These are phyloP conservation scores for Yueomyces sp. DNA, from an alignment of 805 yeast species.

Conservation along the genomic window DNA sequence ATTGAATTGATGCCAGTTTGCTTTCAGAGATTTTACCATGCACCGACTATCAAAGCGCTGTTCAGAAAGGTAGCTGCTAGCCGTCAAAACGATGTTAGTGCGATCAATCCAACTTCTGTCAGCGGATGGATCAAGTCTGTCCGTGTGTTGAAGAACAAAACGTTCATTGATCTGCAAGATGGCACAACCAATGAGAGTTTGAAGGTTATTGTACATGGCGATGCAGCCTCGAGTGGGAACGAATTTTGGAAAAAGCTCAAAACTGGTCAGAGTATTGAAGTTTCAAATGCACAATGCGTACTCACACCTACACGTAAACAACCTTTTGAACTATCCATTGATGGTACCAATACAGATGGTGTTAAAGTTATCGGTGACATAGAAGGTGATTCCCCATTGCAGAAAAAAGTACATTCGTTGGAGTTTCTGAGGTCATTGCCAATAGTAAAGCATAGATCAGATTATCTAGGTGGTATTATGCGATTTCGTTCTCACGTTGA, in stretches of 20 bases:
- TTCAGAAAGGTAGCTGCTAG: neutral
- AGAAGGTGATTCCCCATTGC: constrained; percentile 59
- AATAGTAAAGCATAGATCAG: constrained; percentile 61
- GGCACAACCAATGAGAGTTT: constrained; percentile 50
- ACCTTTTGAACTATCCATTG: constrained; percentile 34
- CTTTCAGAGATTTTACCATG: too few relatives aligned
- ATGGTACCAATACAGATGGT: constrained; percentile 16
- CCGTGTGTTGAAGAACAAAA: constrained; percentile 58
- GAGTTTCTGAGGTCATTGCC: constrained; percentile 64
- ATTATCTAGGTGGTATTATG: constrained; percentile 48
- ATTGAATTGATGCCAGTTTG: too few relatives aligned
- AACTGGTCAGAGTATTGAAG: constrained; percentile 35
- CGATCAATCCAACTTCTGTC: neutral
- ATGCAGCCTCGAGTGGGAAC: neutral
- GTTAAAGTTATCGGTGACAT: constrained; percentile 49
- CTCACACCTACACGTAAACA: constrained; percentile 29
- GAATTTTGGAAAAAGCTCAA: constrained; percentile 10
- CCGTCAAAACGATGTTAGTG: neutral
- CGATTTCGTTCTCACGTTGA: constrained; percentile 65
- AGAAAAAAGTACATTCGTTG: constrained; percentile 58
- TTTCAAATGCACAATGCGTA: constrained; percentile 26
- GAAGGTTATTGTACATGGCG: constrained; percentile 35
- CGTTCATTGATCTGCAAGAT: constrained; percentile 70
- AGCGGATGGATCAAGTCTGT: constrained; percentile 69
- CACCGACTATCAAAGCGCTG: neutral